Percentiles rank a stretch among this genome's conserved stretches.
Conservation (phyloP, 1,139 yeast species). For the Hyphopichia pseudoburtonii region DNA sequence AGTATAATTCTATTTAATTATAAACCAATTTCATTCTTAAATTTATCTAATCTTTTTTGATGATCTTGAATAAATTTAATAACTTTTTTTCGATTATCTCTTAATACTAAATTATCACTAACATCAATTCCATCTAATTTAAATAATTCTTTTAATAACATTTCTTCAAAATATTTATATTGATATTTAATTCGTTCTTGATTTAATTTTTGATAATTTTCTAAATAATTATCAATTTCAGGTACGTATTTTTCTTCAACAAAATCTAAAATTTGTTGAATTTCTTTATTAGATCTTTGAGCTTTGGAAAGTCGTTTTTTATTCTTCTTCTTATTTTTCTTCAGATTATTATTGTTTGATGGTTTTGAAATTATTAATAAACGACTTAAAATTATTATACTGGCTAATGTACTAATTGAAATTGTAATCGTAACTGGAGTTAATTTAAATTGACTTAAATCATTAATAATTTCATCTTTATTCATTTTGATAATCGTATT, state of each 20-base stretch:
- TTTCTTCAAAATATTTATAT: slow-evolving; percentile 62
- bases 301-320: slow-evolving; percentile 44
- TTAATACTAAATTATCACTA: slow-evolving; percentile 47
- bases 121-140: slow-evolving; percentile 66
- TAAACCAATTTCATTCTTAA: too few relatives aligned
- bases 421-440: slow-evolving; percentile 39
- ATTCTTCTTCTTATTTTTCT: slow-evolving; percentile 19
- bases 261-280: slow-evolving; percentile 41
- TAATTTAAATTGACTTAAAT: slow-evolving; percentile 27
- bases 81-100: slow-evolving; percentile 57
- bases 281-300: slow-evolving; percentile 43
- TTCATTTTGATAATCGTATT: slow-evolving; percentile 1
- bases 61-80: slow-evolving; percentile 61
- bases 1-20: too few relatives aligned
- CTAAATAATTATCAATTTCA: slow-evolving; percentile 42
- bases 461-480: slow-evolving; percentile 28
- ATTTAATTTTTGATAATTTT: slow-evolving; percentile 30
- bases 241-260: slow-evolving; percentile 47
- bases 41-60: slow-evolving; percentile 57
- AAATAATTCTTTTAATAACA: slow-evolving; percentile 63
- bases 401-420: slow-evolving; percentile 30
- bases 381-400: slow-evolving; percentile 21
- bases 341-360: slow-evolving; percentile 8
- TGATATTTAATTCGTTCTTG: slow-evolving; percentile 47
- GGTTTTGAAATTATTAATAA: slow-evolving; percentile 10